Evolutionary conservation across 2,329 filamentous ascomycete genomes (phyloP).

Genomic region (Cryphonectria naterciae): DNA sequence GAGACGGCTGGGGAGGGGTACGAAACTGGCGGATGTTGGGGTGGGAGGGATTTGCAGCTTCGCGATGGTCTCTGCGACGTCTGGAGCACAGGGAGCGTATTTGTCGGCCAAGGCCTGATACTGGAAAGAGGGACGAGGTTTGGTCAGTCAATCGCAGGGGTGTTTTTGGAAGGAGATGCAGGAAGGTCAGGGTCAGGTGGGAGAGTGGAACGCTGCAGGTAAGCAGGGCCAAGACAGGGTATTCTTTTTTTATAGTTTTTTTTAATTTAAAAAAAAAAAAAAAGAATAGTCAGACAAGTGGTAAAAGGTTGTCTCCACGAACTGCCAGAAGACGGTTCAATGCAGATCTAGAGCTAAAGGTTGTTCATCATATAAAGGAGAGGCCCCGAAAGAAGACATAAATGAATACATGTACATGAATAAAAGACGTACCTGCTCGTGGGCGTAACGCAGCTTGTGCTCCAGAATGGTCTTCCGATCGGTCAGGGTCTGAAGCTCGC

Average conservation of each 20-base stretch:
- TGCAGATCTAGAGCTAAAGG: conserved; percentile 36
- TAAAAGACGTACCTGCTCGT: conserved; percentile 62
- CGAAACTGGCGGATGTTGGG: conserved; percentile 52
- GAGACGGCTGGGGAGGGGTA: conserved; percentile 58
- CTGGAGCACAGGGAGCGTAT: conserved; percentile 66
- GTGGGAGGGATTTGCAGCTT: conserved; percentile 69
- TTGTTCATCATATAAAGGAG: conserved; percentile 47
- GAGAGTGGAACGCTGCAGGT: background rate
- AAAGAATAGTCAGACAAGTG: conserved; percentile 27
- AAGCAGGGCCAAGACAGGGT: background rate
- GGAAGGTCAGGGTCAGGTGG: conserved; percentile 20
- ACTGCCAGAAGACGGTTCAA: conserved; percentile 17
- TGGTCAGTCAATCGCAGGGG: conserved; percentile 21
- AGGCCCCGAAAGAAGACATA: background rate
- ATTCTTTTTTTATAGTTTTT: background rate
- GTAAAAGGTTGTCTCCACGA: conserved; percentile 30
- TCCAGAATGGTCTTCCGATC: conserved; percentile 68
- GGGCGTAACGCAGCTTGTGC: conserved; percentile 68
- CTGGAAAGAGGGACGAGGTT: conserved; percentile 41
- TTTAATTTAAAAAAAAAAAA: background rate
- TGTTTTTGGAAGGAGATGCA: background rate
- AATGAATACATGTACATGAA: background rate
- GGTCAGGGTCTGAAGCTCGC: conserved; percentile 66
- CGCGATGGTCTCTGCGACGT: conserved; percentile 68
- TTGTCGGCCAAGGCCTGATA: conserved; percentile 69